These are phyloP conservation scores for Leishmania arabica DNA, from an alignment of 208 protist species.

Conservation along the genomic window DNA sequence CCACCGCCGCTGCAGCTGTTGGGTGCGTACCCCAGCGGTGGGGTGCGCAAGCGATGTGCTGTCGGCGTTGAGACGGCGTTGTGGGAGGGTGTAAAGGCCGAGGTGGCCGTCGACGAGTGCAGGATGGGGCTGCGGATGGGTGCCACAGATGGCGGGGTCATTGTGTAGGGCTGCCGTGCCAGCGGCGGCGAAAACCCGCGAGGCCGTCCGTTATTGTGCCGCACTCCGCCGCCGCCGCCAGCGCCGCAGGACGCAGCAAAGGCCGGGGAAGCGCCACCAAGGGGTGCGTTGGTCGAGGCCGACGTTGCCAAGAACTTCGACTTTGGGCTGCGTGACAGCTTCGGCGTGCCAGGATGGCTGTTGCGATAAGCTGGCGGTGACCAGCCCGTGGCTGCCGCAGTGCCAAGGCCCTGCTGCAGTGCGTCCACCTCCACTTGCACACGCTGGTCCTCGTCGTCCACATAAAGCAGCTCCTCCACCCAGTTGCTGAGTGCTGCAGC, in stretches of 20 bases:
- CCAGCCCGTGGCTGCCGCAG: constrained; percentile 7
- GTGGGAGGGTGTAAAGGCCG: constrained; percentile 6
- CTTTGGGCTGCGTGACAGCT: constrained; percentile 23
- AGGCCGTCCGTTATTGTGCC: constrained; percentile 7
- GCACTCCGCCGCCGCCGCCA: background rate
- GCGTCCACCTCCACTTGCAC: background rate
- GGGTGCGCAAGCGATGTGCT: background rate
- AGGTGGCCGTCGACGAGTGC: background rate
- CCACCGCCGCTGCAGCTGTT: no score
- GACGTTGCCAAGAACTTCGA: constrained; percentile 26
- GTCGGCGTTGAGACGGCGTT: constrained; percentile 23
- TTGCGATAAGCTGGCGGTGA: constrained; percentile 31
- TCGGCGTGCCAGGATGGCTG: constrained; percentile 23
- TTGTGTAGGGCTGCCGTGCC: constrained; percentile 21
- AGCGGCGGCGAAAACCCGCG: constrained; percentile 9
- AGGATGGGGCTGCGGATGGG: constrained; percentile 21
- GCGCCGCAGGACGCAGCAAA: background rate
- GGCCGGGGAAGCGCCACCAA: constrained; percentile 1
- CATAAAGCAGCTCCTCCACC: constrained; percentile 50
- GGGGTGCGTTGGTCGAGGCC: constrained; percentile 14
- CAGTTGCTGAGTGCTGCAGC: constrained; percentile 26
- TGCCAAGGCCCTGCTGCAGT: background rate
- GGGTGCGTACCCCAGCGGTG: background rate
- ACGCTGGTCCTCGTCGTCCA: constrained; percentile 25
- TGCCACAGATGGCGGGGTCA: constrained; percentile 26